A percentile compares a stretch with the other conserved stretches of the same genome.
Evolutionary conservation across 2,329 filamentous ascomycete genomes (phyloP).

Genomic region (Pochonia chlamydosporia): DNA sequence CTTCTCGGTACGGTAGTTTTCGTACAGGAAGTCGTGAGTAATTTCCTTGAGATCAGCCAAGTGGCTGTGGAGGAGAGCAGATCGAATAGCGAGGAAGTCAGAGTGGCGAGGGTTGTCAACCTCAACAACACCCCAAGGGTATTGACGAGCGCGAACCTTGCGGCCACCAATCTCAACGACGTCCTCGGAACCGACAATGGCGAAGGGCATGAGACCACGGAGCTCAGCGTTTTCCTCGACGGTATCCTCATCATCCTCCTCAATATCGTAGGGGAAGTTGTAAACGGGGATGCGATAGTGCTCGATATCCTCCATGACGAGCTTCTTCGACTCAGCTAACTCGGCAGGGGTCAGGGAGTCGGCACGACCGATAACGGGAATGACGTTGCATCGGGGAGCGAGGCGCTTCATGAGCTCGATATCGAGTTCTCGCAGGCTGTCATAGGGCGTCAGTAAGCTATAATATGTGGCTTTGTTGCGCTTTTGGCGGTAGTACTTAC

Average conservation of each 20-base stretch:
- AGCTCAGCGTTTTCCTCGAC: constrained; percentile 99
- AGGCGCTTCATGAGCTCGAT: constrained; percentile 99
- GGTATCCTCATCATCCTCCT: constrained; percentile 98
- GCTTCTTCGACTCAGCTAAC: constrained; percentile 97
- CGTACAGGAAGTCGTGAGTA: constrained; percentile 98
- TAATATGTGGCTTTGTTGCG: neutral
- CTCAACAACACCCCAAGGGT: constrained; percentile 98
- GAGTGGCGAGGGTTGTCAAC: constrained; percentile 99
- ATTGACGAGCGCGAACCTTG: constrained; percentile 89
- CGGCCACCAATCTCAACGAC: constrained; percentile 89
- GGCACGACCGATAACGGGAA: constrained; percentile 96
- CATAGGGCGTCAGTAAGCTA: constrained; percentile 1
- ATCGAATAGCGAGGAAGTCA: constrained; percentile 95
- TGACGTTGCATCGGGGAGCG: constrained; percentile 96
- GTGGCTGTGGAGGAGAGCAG: constrained; percentile 94
- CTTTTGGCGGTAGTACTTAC: constrained; percentile 40
- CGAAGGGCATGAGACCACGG: constrained; percentile 95
- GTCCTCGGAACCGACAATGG: constrained; percentile 96
- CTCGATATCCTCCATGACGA: constrained; percentile 99
- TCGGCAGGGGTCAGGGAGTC: constrained; percentile 95
- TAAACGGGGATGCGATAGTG: constrained; percentile 99
- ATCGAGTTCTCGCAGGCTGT: constrained; percentile 91
- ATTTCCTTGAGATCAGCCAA: constrained; percentile 98
- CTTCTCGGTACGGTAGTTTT: constrained; percentile 99
- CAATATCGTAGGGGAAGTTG: constrained; percentile 99